Base-by-base conservation (phyloP, 441 rosid species). In the Croton setiger region DNA sequence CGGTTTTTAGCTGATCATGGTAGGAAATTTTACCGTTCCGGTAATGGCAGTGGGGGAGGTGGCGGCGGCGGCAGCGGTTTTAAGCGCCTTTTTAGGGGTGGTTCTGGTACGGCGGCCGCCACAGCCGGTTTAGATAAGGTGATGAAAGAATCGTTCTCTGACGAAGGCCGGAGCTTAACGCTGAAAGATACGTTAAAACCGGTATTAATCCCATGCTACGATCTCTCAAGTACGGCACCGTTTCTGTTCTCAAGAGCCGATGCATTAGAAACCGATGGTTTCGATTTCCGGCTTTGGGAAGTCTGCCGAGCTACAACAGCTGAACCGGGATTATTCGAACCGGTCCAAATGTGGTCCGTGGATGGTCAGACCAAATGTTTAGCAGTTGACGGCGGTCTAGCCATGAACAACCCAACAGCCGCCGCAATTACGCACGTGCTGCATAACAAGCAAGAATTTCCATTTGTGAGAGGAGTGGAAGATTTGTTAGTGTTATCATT, bases 391-490 rank as follows among this genome's bases (percentile, higher is more conserved):
- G 97, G 98, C 17, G 96, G 94, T 0, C 68, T 92, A 45, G 91
- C 91, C 1, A 91, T 87, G 98, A 88, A 81, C 69, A 94, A 94
- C 71, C 98, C 97, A 12, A 74, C 98, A 2, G 87, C 95, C 2
- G 98, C 98, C 15, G 97, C 98, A 12, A 90, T 94, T 49, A 94
- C 98, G 57, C 98, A 94, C 82, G 98, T 94, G 73, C 73, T 94
- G 61, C 98, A 94, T 41, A 94, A 94, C 73, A 94, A 91, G 84
- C 96, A 90, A 72, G 98, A 94, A 81, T 94, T 94, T 36, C 98
- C 97, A 14, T 90, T 89, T 60, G 97, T 94, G 62, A 79, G 96
- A 67, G 98, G 98, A 2, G 93, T 91, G 23, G 98, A 91, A 84
- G 98, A 94, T 80, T 78, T 94, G 74, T 65, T 94, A 70, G 97